These are phyloP conservation scores for Musa acuminata DNA, from an alignment of 176 grass and related monocot genomes.

Conservation along the genomic window DNA sequence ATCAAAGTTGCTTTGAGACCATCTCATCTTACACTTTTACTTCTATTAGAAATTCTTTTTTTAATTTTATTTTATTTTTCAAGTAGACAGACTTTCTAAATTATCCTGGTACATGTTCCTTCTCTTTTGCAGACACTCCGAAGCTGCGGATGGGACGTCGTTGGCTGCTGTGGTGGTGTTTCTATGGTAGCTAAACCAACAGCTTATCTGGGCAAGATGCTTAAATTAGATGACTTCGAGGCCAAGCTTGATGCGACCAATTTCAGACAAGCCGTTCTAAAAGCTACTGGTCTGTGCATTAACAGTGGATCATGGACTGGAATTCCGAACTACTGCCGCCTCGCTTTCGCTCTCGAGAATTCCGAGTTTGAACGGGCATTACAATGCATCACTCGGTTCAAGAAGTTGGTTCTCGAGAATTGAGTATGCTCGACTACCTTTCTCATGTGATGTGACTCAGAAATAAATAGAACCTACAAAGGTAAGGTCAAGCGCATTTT, in stretches of 20 bases:
- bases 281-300: slow-evolving; percentile 63
- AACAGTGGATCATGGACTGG: slow-evolving; percentile 83
- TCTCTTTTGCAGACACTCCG: slow-evolving; percentile 44
- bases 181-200: slow-evolving; percentile 75
- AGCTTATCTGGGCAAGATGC: slow-evolving; percentile 45
- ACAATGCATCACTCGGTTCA: slow-evolving; percentile 48
- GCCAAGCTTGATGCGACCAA: slow-evolving; percentile 44
- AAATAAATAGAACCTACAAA: background rate
- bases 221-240: slow-evolving; percentile 42
- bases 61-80: background rate
- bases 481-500: background rate
- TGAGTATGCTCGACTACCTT: background rate
- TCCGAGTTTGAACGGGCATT: slow-evolving; percentile 51
- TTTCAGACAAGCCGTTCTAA: slow-evolving; percentile 63
- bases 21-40: background rate
- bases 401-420: slow-evolving; percentile 43
- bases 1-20: background rate
- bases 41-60: background rate
- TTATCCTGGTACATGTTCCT: background rate
- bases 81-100: background rate
- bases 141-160: slow-evolving; percentile 61
- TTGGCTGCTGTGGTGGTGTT: slow-evolving; percentile 42
- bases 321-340: slow-evolving; percentile 51
- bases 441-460: background rate
- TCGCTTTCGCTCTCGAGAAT: slow-evolving; percentile 70